Base-by-base conservation (phyloP, 2,329 filamentous ascomycete species). In the Cadophora sp. region DNA sequence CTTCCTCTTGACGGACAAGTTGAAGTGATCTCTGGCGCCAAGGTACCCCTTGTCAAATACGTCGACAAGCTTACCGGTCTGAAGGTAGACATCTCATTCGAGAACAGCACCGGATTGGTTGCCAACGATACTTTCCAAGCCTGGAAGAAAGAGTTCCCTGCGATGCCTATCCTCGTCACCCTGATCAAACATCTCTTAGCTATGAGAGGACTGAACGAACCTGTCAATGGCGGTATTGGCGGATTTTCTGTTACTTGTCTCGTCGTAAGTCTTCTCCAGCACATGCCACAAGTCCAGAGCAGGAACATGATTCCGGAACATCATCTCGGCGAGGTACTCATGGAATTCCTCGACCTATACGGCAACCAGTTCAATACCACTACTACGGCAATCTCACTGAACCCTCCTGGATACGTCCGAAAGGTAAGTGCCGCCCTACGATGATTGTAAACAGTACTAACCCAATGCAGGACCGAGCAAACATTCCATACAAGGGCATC, bases 181-280 rank as follows among this genome's bases (percentile, higher is more conserved):
- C 78, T 98, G 30, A 86, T 99, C 80, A 99, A 99, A 81, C 96
- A 99, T 72, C 94, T 96, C 67, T 82, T 99, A 30, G 84, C 91
- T 45, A 96, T 99, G 88, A 89, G 94, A 68, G 92, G 90, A 0
- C 83, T 97, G 62, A 97, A 97, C 73, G 96, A 99, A 78, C 94
- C 97, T 4, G 91, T 92, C 48, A 92, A 89, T 68, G 96, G 96
- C 65, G 96, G 96, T 2, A 88, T 99, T 62, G 96, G 96, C 63
- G 96, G 96, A 2, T 98, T 97, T 77, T 93, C 94, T 1, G 91
- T 97, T 70, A 97, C 95, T 65, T 99, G 96, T 81, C 84, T 99
- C 69, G 92, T 97, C 6, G 92, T 96, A 66, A 96, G 92, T 81
- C 89, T 97, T 79, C 81, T 98, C 56, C 92, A 97, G 76, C 83